These are phyloP conservation scores for Atkinsonella texensis DNA, from an alignment of 2,329 filamentous ascomycete genomes.

Conservation along the genomic window DNA sequence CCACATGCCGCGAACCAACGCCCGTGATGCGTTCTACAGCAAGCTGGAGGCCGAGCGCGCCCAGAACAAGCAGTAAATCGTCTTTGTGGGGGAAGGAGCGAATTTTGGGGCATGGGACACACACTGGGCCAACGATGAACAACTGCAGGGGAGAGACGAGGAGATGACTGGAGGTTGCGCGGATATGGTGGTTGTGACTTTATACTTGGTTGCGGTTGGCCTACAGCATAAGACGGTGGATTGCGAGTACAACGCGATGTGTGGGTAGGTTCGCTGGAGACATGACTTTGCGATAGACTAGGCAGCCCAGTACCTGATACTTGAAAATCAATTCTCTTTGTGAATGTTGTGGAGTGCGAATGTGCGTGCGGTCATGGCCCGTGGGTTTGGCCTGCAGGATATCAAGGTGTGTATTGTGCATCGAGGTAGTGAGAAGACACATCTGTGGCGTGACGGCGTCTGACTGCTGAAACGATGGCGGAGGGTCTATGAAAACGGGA, in stretches of 20 bases:
- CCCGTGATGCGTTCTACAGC: slow-evolving; percentile 46
- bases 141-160: not conserved
- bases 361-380: not conserved
- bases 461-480: no score
- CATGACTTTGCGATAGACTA: slow-evolving; percentile 17
- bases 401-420: no score
- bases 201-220: slow-evolving; percentile 3
- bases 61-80: slow-evolving; percentile 18
- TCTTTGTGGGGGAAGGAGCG: slow-evolving; percentile 1
- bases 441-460: no score
- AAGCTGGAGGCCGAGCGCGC: slow-evolving; percentile 45
- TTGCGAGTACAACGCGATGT: slow-evolving; percentile 12
- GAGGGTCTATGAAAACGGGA: no score
- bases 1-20: slow-evolving; percentile 47
- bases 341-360: not conserved
- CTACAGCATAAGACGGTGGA: slow-evolving; percentile 4
- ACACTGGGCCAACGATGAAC: not conserved
- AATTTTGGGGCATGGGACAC: not conserved
- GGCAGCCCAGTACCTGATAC: slow-evolving; percentile 13
- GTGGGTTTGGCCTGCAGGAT: no score
- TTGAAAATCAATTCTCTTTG: slow-evolving; percentile 1
- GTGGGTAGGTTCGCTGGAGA: slow-evolving; percentile 13
- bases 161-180: not conserved
- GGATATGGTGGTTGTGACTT: not conserved
- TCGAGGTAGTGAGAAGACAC: no score